Conservation (phyloP, 352 stramenopile species). For the Bremia lactucae region DNA sequence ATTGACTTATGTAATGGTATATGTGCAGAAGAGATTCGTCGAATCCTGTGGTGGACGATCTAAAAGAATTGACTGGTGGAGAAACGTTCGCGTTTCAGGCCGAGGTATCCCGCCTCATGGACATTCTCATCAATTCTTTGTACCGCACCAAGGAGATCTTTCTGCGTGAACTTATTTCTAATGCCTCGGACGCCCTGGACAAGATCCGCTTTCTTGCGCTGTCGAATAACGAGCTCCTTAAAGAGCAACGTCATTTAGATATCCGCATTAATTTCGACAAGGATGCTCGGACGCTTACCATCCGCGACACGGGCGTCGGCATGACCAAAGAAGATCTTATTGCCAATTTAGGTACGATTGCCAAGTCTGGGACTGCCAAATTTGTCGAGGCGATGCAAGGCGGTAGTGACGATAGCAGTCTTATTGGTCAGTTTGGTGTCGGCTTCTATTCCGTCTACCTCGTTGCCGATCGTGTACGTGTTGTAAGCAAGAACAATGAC, state of each 20-base stretch:
- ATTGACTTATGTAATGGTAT: constrained; percentile 3
- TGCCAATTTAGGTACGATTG: constrained; percentile 94
- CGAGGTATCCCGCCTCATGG: constrained; percentile 97
- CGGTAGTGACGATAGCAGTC: constrained; percentile 84
- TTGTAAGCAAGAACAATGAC: constrained; percentile 96
- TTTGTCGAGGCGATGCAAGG: constrained; percentile 95
- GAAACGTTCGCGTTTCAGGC: constrained; percentile 91
- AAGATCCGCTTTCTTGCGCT: constrained; percentile 98
- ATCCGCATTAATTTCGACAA: constrained; percentile 96
- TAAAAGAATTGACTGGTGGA: constrained; percentile 32
- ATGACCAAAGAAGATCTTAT: constrained; percentile 99
- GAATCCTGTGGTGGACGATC: constrained; percentile 31
- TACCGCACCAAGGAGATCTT: constrained; percentile 98
- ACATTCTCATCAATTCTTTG: constrained; percentile 99
- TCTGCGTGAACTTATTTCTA: constrained; percentile 98
- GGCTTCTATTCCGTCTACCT: constrained; percentile 99
- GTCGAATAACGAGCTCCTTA: constrained; percentile 75
- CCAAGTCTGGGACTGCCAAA: constrained; percentile 97
- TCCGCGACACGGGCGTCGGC: constrained; percentile 95
- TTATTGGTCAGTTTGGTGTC: constrained; percentile 99
- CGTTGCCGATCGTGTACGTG: constrained; percentile 91
- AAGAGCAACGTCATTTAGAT: constrained; percentile 86
- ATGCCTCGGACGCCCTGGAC: constrained; percentile 97
- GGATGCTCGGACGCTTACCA: constrained; percentile 94
- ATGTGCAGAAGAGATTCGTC: constrained; percentile 21